Evolutionary conservation across 768 basidiomycete species (phyloP).

Genomic region (Obba rivulosa): DNA sequence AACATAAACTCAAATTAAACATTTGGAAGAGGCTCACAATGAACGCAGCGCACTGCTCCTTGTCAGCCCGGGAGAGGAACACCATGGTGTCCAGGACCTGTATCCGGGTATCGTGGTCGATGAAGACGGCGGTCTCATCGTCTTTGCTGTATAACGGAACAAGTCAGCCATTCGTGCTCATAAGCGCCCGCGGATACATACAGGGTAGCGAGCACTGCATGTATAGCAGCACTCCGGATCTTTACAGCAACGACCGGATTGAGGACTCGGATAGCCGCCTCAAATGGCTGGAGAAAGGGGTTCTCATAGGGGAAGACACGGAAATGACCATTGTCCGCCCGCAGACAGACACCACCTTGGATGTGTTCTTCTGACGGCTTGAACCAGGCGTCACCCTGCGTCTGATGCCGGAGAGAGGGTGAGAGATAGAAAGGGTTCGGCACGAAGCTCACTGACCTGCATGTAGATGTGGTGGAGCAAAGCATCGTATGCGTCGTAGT

Average conservation of each 20-base stretch:
- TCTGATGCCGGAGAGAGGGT: conserved; percentile 34
- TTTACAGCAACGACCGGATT: conserved; percentile 87
- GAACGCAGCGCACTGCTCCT: conserved; percentile 89
- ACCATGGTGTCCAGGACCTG: conserved; percentile 74
- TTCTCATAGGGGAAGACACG: conserved; percentile 87
- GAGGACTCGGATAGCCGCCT: conserved; percentile 65
- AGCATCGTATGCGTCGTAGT: conserved; percentile 79
- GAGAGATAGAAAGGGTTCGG: not conserved
- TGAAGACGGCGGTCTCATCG: conserved; percentile 55
- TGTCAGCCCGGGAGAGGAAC: conserved; percentile 71
- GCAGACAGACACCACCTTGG: conserved; percentile 72
- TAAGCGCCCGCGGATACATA: conserved; percentile 29
- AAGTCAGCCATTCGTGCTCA: not conserved
- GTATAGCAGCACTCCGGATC: conserved; percentile 71
- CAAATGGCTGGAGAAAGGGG: conserved; percentile 73
- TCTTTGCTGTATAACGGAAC: conserved; percentile 38
- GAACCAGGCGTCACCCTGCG: conserved; percentile 82
- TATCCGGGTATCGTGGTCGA: conserved; percentile 79
- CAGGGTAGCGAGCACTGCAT: conserved; percentile 71
- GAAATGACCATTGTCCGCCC: conserved; percentile 63
- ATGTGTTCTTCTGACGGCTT: conserved; percentile 81
- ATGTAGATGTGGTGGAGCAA: conserved; percentile 77
- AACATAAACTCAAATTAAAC: not conserved
- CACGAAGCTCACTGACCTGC: conserved; percentile 38
- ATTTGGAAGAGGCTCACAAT: conserved; percentile 42